Conservation (phyloP, 2,329 filamentous ascomycete genomes). For the Lecanicillium sp. region DNA sequence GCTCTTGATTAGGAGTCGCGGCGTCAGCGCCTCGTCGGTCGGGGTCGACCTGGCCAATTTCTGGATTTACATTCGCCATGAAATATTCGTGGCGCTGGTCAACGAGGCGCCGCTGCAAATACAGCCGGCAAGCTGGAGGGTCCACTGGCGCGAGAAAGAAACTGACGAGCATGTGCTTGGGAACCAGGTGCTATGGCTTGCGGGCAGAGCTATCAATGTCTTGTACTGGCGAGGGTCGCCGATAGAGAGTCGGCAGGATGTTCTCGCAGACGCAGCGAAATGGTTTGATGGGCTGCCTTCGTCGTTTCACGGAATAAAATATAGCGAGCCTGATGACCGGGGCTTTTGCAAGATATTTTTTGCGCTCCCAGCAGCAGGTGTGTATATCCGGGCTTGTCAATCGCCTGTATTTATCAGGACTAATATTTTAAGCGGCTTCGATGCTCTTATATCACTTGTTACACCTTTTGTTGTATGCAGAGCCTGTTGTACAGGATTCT, state of each 20-base stretch:
- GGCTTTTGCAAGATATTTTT: constrained; percentile 6
- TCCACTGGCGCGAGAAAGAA: background rate
- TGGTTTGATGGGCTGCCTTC: background rate
- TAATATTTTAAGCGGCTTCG: background rate
- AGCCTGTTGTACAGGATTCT: background rate
- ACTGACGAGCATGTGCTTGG: constrained; percentile 1
- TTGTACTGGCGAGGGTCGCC: background rate
- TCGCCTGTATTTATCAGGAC: background rate
- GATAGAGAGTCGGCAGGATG: background rate
- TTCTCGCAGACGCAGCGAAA: background rate
- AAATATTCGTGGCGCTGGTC: constrained; percentile 9
- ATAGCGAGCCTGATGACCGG: background rate
- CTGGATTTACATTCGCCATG: constrained; percentile 14
- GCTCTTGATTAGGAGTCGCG: constrained; percentile 4
- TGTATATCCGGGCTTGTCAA: background rate
- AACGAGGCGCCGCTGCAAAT: constrained; percentile 7
- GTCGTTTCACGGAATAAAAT: constrained; percentile 1
- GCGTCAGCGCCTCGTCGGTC: background rate
- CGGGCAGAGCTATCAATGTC: constrained; percentile 5
- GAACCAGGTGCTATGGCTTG: constrained; percentile 8
- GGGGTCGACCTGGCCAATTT: constrained; percentile 13
- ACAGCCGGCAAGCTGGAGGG: background rate
- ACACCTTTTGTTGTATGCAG: constrained; percentile 5
- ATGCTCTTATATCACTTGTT: constrained; percentile 9
- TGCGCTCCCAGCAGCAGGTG: constrained; percentile 6